These are phyloP conservation scores for Candida mattraensis DNA, from an alignment of 805 yeast genomes.

Conservation along the genomic window DNA sequence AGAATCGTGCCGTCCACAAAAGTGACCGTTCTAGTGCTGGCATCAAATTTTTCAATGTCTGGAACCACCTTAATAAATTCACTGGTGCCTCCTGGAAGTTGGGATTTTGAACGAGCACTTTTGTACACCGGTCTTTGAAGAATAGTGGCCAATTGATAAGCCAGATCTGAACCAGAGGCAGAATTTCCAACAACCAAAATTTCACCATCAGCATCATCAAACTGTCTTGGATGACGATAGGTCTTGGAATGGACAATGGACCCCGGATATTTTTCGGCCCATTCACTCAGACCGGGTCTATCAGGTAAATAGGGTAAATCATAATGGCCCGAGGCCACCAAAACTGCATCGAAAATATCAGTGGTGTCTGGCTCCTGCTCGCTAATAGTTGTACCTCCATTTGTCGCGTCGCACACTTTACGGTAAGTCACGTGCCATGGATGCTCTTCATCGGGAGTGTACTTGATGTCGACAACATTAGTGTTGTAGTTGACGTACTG, in stretches of 20 bases:
- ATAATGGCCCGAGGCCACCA: constrained; percentile 62
- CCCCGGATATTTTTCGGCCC: constrained; percentile 44
- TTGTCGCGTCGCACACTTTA: constrained; percentile 32
- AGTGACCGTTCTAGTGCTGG: constrained; percentile 38
- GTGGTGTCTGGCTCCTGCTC: constrained; percentile 25
- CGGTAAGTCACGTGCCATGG: constrained; percentile 46
- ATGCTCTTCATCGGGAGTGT: constrained; percentile 18
- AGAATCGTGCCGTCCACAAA: constrained; percentile 51
- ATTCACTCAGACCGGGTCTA: constrained; percentile 52
- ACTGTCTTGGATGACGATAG: constrained; percentile 49
- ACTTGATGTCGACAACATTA: constrained; percentile 46
- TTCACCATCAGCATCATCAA: constrained; percentile 35
- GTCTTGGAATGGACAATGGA: constrained; percentile 60
- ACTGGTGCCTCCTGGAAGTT: constrained; percentile 44
- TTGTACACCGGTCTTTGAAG: constrained; percentile 46
- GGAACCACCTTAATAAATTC: constrained; percentile 42
- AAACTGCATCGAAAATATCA: constrained; percentile 60
- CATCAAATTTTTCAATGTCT: constrained; percentile 42
- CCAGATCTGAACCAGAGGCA: constrained; percentile 72
- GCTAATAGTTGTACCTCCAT: constrained; percentile 29
- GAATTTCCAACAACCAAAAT: constrained; percentile 77
- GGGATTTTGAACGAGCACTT: constrained; percentile 47
- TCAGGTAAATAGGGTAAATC: constrained; percentile 62
- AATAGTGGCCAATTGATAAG: constrained; percentile 54
- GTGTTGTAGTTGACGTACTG: constrained; percentile 43